Evolutionary conservation across 106 monocot species (phyloP).

Genomic region (Vanilla planifolia): DNA sequence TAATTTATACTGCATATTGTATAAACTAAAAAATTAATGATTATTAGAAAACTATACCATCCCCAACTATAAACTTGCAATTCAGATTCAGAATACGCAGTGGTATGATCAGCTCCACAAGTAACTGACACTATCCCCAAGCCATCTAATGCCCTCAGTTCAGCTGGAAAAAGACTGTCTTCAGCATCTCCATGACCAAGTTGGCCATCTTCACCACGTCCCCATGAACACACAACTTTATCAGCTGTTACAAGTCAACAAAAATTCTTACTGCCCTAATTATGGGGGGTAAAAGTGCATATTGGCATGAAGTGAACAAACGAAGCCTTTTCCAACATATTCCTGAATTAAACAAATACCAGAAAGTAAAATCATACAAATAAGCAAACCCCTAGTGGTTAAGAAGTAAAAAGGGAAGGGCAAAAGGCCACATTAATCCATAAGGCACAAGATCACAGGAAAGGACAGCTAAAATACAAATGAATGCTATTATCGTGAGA

Average conservation of each 20-base stretch:
- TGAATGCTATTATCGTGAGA: too few species aligned
- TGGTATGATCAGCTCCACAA: slow-evolving; percentile 92
- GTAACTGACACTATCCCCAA: slow-evolving; percentile 55
- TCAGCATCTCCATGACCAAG: slow-evolving; percentile 90
- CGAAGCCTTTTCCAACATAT: too few species aligned
- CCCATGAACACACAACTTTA: slow-evolving; percentile 78
- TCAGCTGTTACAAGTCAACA: slow-evolving; percentile 51
- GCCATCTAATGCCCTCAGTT: slow-evolving; percentile 39
- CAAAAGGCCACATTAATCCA: too few species aligned
- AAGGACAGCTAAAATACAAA: too few species aligned
- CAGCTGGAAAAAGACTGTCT: slow-evolving; percentile 64
- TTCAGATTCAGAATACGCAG: slow-evolving; percentile 68
- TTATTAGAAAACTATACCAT: slow-evolving; percentile 22
- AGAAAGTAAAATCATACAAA: too few species aligned
- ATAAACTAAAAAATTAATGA: neutral
- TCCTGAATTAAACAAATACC: too few species aligned
- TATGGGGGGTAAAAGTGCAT: too few species aligned
- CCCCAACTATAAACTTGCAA: slow-evolving; percentile 86
- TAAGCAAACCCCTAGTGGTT: too few species aligned
- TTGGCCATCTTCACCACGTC: slow-evolving; percentile 90
- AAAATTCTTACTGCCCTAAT: too few species aligned
- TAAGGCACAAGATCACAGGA: too few species aligned
- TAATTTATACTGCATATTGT: neutral
- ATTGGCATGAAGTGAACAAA: too few species aligned
- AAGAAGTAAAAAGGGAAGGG: too few species aligned